A percentile compares a stretch with the other conserved stretches of the same genome.
Conservation (phyloP, 495 filamentous ascomycete genomes). For the Xylaria palmicola region DNA sequence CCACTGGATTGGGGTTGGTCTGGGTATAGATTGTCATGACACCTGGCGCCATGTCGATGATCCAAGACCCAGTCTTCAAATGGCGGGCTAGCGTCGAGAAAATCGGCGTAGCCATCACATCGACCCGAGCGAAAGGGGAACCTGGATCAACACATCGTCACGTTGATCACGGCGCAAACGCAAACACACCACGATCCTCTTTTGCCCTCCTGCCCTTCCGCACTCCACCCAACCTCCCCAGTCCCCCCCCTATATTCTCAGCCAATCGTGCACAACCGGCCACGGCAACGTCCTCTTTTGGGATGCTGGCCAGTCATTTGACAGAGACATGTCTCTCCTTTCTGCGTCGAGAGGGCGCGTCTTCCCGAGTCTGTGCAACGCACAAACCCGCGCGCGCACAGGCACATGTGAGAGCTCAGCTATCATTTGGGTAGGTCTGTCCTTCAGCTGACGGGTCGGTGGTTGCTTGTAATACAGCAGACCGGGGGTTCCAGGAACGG, state of each 20-base stretch:
- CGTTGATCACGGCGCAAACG: conserved; percentile 11
- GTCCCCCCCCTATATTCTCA: no score
- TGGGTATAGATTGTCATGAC: not conserved
- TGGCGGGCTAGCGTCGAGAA: not conserved
- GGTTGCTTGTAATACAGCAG: not conserved
- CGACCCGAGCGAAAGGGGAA: not conserved
- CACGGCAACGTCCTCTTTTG: not conserved
- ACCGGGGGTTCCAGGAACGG: not conserved
- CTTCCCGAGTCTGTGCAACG: conserved; percentile 9
- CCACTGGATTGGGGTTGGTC: conserved; percentile 1
- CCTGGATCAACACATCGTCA: conserved; percentile 1
- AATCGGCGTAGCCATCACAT: not conserved
- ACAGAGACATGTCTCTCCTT: conserved; percentile 9
- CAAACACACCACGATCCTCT: not conserved
- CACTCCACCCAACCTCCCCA: not conserved
- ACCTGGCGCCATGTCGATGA: not conserved
- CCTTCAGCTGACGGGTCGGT: not conserved
- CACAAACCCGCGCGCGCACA: not conserved
- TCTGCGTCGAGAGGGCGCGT: not conserved
- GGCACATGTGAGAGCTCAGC: conserved; percentile 10
- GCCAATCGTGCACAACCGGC: not conserved
- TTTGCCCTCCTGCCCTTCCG: conserved; percentile 1
- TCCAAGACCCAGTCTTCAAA: not conserved
- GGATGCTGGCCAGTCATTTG: conserved; percentile 6
- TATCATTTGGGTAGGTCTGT: not conserved